Percentiles rank a stretch among this genome's conserved stretches.
Evolutionary conservation across 306 rosid genomes (phyloP).

Genomic region (Sicyos baderoa): DNA sequence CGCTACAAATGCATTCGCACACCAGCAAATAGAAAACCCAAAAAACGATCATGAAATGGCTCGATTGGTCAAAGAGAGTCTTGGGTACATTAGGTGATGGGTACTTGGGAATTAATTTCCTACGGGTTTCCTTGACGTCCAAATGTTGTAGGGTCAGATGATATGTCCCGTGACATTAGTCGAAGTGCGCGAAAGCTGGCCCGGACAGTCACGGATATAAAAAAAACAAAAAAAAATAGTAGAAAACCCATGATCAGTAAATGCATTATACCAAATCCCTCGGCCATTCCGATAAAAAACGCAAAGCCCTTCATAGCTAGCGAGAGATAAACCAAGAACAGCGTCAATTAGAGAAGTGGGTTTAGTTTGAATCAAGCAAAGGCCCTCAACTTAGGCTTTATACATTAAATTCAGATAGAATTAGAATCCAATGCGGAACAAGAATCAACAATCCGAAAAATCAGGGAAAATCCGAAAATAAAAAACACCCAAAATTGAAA

Average conservation of each 20-base stretch:
- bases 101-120: too few relatives aligned
- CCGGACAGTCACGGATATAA: too few relatives aligned
- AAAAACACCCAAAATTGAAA: background rate
- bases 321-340: background rate
- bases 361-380: background rate
- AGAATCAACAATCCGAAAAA: background rate
- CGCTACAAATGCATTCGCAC: background rate
- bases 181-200: too few relatives aligned
- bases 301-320: constrained; percentile 4
- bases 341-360: background rate
- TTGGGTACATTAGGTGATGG: too few relatives aligned
- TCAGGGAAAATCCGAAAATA: background rate
- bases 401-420: background rate
- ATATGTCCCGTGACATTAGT: too few relatives aligned
- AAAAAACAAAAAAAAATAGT: too few relatives aligned
- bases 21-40: background rate
- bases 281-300: background rate
- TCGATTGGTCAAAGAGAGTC: too few relatives aligned
- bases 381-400: background rate
- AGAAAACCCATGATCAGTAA: background rate
- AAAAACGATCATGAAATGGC: too few relatives aligned
- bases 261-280: constrained; percentile 4
- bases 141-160: too few relatives aligned
- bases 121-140: too few relatives aligned
- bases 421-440: background rate